Conservation (phyloP, 2,329 filamentous ascomycete genomes). For the Ophiostoma tasmaniense region DNA sequence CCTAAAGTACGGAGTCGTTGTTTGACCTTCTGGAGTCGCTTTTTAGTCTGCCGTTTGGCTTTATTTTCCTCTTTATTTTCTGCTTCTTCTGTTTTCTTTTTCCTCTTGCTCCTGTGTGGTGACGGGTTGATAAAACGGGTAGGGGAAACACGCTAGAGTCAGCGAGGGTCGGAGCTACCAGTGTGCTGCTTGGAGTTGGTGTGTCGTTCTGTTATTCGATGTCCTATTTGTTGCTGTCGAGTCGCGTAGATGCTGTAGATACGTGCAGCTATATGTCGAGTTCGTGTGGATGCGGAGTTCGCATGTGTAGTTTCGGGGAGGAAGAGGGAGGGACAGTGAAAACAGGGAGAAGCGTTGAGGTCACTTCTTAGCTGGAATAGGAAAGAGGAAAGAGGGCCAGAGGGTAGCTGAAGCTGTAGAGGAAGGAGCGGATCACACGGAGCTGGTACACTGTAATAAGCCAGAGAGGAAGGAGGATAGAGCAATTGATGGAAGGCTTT, state of each 20-base stretch:
- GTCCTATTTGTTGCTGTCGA: not conserved
- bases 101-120: not conserved
- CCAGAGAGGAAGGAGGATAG: not conserved
- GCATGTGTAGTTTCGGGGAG: not conserved
- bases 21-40: not conserved
- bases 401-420: not conserved
- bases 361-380: not conserved
- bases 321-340: not conserved
- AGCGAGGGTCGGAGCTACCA: conserved; percentile 17
- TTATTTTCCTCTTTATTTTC: not conserved
- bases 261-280: not conserved
- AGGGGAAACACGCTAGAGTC: conserved; percentile 17
- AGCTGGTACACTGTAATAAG: not conserved
- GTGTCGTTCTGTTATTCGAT: not conserved
- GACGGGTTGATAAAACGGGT: conserved; percentile 17
- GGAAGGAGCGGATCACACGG: not conserved
- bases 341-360: not conserved
- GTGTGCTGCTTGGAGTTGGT: conserved; percentile 5
- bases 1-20: conserved; percentile 10
- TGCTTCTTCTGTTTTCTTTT: not conserved
- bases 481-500: not conserved
- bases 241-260: not conserved
- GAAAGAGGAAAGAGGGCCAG: not conserved
- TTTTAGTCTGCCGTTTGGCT: not conserved
- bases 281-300: not conserved